Conservation (phyloP, 257 asterid genomes). For the Prunella vulgaris region DNA sequence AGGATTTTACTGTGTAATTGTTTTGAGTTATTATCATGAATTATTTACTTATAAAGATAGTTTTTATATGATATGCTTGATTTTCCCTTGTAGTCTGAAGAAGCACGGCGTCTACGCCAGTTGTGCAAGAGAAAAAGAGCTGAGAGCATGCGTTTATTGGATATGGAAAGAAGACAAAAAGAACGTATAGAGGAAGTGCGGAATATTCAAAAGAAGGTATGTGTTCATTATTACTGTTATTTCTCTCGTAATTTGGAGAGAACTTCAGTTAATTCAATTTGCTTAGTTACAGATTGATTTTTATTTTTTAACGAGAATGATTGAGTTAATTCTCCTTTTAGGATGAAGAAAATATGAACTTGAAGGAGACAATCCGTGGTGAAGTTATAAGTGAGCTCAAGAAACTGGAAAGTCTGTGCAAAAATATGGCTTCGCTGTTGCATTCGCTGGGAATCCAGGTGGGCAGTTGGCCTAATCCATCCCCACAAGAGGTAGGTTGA, state of each 20-base stretch:
- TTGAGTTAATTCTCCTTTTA: conserved; percentile 26
- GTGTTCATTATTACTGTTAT: not conserved
- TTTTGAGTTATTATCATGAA: not conserved
- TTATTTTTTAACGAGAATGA: not conserved
- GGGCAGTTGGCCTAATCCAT: conserved; percentile 48
- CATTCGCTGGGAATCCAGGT: conserved; percentile 50
- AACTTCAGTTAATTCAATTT: conserved; percentile 3
- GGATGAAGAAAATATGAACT: conserved; percentile 85
- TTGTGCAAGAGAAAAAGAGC: conserved; percentile 67
- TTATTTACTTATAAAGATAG: not conserved
- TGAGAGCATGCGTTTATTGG: conserved; percentile 70
- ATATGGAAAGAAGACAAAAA: conserved; percentile 93
- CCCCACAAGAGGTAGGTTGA: conserved; percentile 54
- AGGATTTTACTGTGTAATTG: not conserved
- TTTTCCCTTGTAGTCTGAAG: conserved; percentile 64
- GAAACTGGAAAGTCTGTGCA: conserved; percentile 53
- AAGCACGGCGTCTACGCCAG: conserved; percentile 52
- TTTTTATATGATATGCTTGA: conserved; percentile 8
- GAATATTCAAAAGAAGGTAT: conserved; percentile 73
- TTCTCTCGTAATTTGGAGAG: conserved; percentile 16
- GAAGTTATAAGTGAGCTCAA: conserved; percentile 58
- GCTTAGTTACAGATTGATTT: not conserved
- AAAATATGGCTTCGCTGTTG: conserved; percentile 68
- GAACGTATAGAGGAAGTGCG: conserved; percentile 86
- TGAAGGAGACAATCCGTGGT: conserved; percentile 73